phyloP scores from a whole-genome alignment of 768 basidiomycete species.

The Leccinellum albellum region DNA sequence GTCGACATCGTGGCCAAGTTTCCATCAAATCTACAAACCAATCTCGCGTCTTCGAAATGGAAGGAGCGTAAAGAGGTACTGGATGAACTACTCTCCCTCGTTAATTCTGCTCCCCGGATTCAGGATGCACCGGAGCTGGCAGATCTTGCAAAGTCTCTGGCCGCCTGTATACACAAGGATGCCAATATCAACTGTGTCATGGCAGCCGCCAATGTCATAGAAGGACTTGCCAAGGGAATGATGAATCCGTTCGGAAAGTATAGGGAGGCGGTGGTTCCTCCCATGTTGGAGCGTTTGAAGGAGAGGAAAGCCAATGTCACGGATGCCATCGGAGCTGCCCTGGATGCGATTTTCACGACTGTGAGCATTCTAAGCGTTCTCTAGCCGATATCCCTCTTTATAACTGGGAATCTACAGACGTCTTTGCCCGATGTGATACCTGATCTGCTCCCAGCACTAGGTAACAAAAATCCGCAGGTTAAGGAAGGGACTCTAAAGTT shows the following conservation, averaged over 20 bases:
- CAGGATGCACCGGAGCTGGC: slow-evolving; percentile 75
- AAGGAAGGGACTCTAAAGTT: slow-evolving; percentile 92
- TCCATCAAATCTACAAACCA: slow-evolving; percentile 67
- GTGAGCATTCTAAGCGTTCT: slow-evolving; percentile 45
- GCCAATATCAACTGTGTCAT: slow-evolving; percentile 96
- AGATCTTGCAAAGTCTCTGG: slow-evolving; percentile 73
- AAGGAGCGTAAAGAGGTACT: slow-evolving; percentile 93
- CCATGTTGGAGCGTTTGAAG: slow-evolving; percentile 85
- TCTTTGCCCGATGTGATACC: slow-evolving; percentile 77
- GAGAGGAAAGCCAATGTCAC: slow-evolving; percentile 90
- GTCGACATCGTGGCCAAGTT: slow-evolving; percentile 75
- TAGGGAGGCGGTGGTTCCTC: slow-evolving; percentile 66
- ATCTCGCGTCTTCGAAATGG: slow-evolving; percentile 91
- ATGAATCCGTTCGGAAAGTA: slow-evolving; percentile 70
- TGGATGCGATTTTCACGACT: slow-evolving; percentile 84
- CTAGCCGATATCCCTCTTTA: neutral
- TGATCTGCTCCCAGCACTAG: slow-evolving; percentile 72
- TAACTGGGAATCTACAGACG: slow-evolving; percentile 45
- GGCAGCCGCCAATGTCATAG: slow-evolving; percentile 78
- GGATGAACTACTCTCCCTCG: slow-evolving; percentile 71
- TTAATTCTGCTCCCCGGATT: slow-evolving; percentile 70
- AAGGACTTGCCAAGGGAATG: slow-evolving; percentile 81
- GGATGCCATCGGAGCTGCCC: slow-evolving; percentile 79
- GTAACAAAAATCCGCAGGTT: slow-evolving; percentile 94
- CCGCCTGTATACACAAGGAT: slow-evolving; percentile 78